Evolutionary conservation across 1,139 yeast species (phyloP), one percentile per base, ranked within the genome.

Genomic region (Trichomonascaceae sp.): DNA sequence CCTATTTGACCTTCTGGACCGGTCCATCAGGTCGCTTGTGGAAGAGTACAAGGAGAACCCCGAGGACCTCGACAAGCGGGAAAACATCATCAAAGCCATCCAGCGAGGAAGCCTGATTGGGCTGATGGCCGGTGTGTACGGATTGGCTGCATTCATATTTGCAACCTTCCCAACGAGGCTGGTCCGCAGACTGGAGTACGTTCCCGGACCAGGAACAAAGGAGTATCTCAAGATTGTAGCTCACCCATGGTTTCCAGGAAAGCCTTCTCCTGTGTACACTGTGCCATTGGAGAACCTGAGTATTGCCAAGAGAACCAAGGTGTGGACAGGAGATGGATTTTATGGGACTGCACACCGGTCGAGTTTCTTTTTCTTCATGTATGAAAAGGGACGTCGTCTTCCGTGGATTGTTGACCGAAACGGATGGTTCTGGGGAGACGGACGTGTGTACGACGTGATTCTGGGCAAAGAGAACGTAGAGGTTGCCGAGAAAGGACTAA

Each of bases 401-500:
- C 82, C 78, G 31, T 81, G 89, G 85, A 63, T 80, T 14, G 76
- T 81, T 16, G 93, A 82, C 52, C 65, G 94, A 43, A 76, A 74
- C 48, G 93, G 93, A 13, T 80, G 74, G 65, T 82, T 80, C 59
- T 82, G 93, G 93, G 84, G 89, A 23, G 93, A 82, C 53, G 94
- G 93, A 5, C 65, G 93, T 39, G 79, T 82, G 2, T 78, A 76
- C 57, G 94, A 82, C 55, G 71, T 73, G 37, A 50, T 82, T 18
- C 78, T 82, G 48, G 92, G 93, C 22, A 76, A 79, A 47, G 93
- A 81, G 51, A 59, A 81, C 1, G 52, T 81, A 16, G 78, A 75
- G 15, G 79, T 70, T 38, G 85, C 92, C 3, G 89, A 80, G 53
- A 74, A 72, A 30, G 89, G 89, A 1, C 64, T 76, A 37, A 74